These are phyloP conservation scores for Cytospora leucostoma DNA, from an alignment of 2,329 filamentous ascomycete genomes.

Conservation along the genomic window DNA sequence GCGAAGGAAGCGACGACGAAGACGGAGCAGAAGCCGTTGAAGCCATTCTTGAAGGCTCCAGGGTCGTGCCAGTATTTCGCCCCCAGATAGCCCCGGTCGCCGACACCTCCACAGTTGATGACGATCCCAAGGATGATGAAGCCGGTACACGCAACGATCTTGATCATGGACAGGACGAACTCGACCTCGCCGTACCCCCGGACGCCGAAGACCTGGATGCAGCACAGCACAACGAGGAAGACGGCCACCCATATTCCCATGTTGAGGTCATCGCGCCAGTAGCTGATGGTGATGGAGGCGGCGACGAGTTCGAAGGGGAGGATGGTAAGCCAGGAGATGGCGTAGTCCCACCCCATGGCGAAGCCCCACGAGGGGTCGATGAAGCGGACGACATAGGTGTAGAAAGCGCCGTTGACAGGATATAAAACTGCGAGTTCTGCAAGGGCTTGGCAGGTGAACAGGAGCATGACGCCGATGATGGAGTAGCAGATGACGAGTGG, in stretches of 20 bases:
- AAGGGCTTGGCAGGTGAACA: slow-evolving; percentile 60
- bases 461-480: slow-evolving; percentile 59
- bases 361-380: slow-evolving; percentile 62
- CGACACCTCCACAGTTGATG: slow-evolving; percentile 59
- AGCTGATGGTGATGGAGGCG: slow-evolving; percentile 55
- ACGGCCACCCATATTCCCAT: slow-evolving; percentile 58
- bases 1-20: slow-evolving; percentile 55
- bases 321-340: slow-evolving; percentile 50
- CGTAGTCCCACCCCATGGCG: slow-evolving; percentile 56
- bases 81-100: slow-evolving; percentile 59
- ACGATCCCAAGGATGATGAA: slow-evolving; percentile 67
- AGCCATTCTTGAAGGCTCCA: slow-evolving; percentile 54
- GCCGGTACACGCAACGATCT: slow-evolving; percentile 58
- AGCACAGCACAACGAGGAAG: slow-evolving; percentile 52
- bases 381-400: slow-evolving; percentile 62
- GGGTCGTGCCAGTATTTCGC: slow-evolving; percentile 61
- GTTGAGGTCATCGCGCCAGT: slow-evolving; percentile 53
- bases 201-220: slow-evolving; percentile 58
- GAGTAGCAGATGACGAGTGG: slow-evolving; percentile 52
- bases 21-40: slow-evolving; percentile 52
- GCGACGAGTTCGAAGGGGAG: slow-evolving; percentile 58
- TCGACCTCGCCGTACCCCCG: slow-evolving; percentile 62
- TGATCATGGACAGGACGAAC: slow-evolving; percentile 58
- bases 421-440: slow-evolving; percentile 62
- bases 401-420: slow-evolving; percentile 64